Evolutionary conservation across 2,329 filamentous ascomycete species (phyloP), one percentile per base, ranked within the genome.

Genomic region (Bipolaris gigantea): DNA sequence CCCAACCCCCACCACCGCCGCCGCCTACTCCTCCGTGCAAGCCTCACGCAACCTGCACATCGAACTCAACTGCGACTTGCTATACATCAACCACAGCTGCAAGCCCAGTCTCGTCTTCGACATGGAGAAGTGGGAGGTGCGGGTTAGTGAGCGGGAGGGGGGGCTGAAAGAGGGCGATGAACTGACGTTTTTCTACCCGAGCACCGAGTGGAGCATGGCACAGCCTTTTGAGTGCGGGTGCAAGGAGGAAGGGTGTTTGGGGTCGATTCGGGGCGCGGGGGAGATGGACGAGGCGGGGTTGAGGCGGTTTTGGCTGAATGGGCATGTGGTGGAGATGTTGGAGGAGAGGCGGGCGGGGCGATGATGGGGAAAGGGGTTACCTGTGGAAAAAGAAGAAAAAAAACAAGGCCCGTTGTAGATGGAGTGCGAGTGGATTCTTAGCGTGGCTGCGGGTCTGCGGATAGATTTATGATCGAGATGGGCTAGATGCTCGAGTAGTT

Each of bases 181-280:
- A 48, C 55, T 79, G 40, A 75, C 75, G 69, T 90, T 89, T 76
- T 90, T 90, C 75, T 90, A 90, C 64, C 87, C 88, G 4, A 89
- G 85, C 49, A 89, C 87, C 1, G 88, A 90, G 74, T 90, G 86
- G 86, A 66, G 79, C 65, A 89, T 90, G 87, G 84, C 84, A 30
- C 87, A 90, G 76, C 81, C 85, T 4, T 90, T 90, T 68, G 75
- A 82, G 55, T 90, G 88, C 70, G 76, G 82, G 55, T 90, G 88
- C 69, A 79, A 80, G 57, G 79, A 78, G 16, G 61, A 76, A 0
- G 75, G 76, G 18, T 90, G 88, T 74, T 79, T 80, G 48, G 86
- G 86, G 15, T 78, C 73, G 59, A 88, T 90, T 59, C 72, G 75
- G 39, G 88, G 88, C 15, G 88, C 88, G 11, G 80, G 77, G 63